Conservation (phyloP, 306 rosid species). For the Luffa acutangula region DNA sequence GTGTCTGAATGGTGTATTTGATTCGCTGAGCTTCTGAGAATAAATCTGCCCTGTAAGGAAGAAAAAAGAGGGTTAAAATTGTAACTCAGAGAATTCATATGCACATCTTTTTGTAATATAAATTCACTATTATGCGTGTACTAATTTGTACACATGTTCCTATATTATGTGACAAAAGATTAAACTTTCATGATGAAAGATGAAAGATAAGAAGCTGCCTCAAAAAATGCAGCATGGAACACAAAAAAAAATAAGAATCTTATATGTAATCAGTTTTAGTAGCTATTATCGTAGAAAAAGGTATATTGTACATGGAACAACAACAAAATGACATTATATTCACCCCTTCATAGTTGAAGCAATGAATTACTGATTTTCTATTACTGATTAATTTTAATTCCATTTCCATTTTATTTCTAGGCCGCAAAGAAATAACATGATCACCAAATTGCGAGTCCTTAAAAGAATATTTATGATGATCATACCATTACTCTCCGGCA, state of each 20-base stretch:
- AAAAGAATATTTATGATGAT: neutral
- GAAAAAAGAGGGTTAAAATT: neutral
- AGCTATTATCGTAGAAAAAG: neutral
- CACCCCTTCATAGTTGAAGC: neutral
- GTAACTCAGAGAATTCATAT: neutral
- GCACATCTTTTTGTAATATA: neutral
- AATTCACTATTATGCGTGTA: neutral
- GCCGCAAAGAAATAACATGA: neutral
- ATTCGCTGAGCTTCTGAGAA: slow-evolving; percentile 62
- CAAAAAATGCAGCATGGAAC: neutral
- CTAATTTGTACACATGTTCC: neutral
- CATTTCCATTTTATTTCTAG: neutral
- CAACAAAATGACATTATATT: neutral
- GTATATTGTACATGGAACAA: neutral
- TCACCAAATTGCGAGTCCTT: neutral
- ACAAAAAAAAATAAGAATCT: neutral
- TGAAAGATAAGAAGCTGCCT: neutral
- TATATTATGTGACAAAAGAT: neutral
- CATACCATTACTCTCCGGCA: neutral
- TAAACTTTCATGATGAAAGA: neutral
- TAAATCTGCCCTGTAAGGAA: slow-evolving; percentile 53
- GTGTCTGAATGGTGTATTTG: slow-evolving; percentile 33
- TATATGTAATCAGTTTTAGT: neutral
- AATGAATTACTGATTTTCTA: neutral
- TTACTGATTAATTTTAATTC: neutral